Percentiles rank a stretch among this genome's conserved stretches.
These are phyloP conservation scores for Lunasporangiospora selenospora DNA, from an alignment of 192 early-diverging fungal species.

Conservation along the genomic window DNA sequence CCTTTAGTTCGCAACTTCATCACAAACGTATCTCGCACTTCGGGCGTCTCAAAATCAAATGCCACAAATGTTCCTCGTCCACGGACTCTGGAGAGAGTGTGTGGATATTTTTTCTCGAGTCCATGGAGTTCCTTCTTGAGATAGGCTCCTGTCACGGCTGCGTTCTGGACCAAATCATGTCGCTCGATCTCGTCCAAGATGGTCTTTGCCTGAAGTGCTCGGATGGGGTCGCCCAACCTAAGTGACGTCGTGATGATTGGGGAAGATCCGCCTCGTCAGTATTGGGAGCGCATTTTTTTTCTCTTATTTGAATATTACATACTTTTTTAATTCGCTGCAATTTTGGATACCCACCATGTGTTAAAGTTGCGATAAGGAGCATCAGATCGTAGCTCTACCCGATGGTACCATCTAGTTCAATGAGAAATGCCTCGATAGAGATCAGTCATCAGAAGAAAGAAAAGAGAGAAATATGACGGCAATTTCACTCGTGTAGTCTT, in stretches of 20 bases:
- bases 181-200: conserved; percentile 66
- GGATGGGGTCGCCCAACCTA: conserved; percentile 75
- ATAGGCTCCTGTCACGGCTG: conserved; percentile 59
- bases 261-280: too few relatives aligned
- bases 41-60: conserved; percentile 64
- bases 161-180: conserved; percentile 61
- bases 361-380: conserved; percentile 75
- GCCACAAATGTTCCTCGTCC: conserved; percentile 74
- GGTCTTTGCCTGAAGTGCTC: conserved; percentile 65
- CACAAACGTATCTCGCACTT: conserved; percentile 60
- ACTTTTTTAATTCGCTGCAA: too few relatives aligned
- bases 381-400: conserved; percentile 60
- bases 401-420: conserved; percentile 62
- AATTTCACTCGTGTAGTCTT: too few relatives aligned
- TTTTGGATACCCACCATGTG: too few relatives aligned
- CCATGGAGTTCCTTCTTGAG: conserved; percentile 56
- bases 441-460: too few relatives aligned
- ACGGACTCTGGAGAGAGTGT: conserved; percentile 59
- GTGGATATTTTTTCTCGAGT: conserved; percentile 57
- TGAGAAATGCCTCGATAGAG: too few relatives aligned
- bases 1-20: conserved; percentile 61
- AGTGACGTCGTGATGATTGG: too few relatives aligned
- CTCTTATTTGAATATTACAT: too few relatives aligned
- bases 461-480: too few relatives aligned
- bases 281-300: too few relatives aligned